These are phyloP conservation scores for Alliaria petiolata DNA, from an alignment of 345 rosid species.

Conservation along the genomic window DNA sequence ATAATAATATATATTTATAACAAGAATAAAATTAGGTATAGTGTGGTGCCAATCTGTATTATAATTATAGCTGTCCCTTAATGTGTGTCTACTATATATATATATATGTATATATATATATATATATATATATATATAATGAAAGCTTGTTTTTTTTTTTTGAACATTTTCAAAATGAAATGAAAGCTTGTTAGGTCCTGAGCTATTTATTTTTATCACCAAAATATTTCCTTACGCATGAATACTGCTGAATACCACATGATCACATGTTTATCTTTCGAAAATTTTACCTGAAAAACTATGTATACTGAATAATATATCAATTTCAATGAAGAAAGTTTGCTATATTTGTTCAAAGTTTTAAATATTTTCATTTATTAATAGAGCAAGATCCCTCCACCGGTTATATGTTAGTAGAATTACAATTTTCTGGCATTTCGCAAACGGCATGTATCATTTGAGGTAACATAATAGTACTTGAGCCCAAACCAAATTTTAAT, in stretches of 20 bases:
- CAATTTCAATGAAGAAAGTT: background rate
- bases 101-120: background rate
- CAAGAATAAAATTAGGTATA: conserved; percentile 12
- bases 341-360: background rate
- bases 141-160: no score
- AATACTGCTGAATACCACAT: conserved; percentile 18
- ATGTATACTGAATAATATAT: background rate
- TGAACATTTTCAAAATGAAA: no score
- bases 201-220: background rate
- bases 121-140: background rate
- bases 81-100: background rate
- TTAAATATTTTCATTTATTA: background rate
- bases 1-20: background rate
- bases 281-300: background rate
- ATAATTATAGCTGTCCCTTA: background rate
- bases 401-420: background rate
- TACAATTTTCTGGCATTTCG: background rate
- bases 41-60: conserved; percentile 19
- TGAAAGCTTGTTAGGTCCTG: conserved; percentile 12
- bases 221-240: background rate
- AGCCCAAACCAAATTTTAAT: background rate
- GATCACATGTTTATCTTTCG: conserved; percentile 17
- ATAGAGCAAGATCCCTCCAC: background rate
- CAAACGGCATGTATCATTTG: background rate
- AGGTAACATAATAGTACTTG: background rate